These are phyloP conservation scores for Penicillium cinerascens DNA, from an alignment of 495 filamentous ascomycete genomes.

Conservation along the genomic window DNA sequence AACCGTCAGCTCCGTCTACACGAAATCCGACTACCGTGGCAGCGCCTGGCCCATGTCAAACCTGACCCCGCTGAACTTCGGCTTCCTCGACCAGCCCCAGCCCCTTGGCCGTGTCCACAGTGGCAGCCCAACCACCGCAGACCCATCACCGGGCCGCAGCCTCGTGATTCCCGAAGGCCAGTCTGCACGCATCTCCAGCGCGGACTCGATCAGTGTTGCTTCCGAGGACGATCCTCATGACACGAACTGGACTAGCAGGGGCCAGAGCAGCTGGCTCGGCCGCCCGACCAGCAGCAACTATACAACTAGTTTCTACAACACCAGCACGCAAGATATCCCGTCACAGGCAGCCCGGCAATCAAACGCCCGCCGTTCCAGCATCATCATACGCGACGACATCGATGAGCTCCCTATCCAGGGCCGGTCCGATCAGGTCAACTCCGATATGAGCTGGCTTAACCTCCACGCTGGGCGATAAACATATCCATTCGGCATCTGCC, in stretches of 20 bases:
- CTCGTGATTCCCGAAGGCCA: slow-evolving; percentile 53
- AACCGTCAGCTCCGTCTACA: slow-evolving; percentile 26
- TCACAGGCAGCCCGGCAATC: slow-evolving; percentile 21
- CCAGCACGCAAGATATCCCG: slow-evolving; percentile 32
- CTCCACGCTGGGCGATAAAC: slow-evolving; percentile 39
- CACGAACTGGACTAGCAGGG: slow-evolving; percentile 47
- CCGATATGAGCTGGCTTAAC: slow-evolving; percentile 79
- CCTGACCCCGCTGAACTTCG: slow-evolving; percentile 33
- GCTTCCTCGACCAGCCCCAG: slow-evolving; percentile 39
- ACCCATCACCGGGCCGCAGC: slow-evolving; percentile 38
- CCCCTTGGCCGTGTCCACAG: slow-evolving; percentile 55
- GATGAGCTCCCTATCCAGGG: slow-evolving; percentile 39
- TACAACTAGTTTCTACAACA: slow-evolving; percentile 48
- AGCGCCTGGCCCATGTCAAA: slow-evolving; percentile 40
- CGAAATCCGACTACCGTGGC: slow-evolving; percentile 34
- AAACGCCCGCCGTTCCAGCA: slow-evolving; percentile 33
- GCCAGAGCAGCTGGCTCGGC: slow-evolving; percentile 40
- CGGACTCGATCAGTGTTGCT: slow-evolving; percentile 51
- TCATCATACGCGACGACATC: slow-evolving; percentile 38
- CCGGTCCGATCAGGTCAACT: slow-evolving; percentile 32
- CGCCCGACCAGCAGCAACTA: slow-evolving; percentile 61
- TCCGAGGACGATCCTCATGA: slow-evolving; percentile 54
- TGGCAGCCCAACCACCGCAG: slow-evolving; percentile 64
- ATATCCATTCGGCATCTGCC: not conserved
- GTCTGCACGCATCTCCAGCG: slow-evolving; percentile 60